phyloP scores from a whole-genome alignment of 2,329 filamentous ascomycete species.

The Cercospora brassicicola region DNA sequence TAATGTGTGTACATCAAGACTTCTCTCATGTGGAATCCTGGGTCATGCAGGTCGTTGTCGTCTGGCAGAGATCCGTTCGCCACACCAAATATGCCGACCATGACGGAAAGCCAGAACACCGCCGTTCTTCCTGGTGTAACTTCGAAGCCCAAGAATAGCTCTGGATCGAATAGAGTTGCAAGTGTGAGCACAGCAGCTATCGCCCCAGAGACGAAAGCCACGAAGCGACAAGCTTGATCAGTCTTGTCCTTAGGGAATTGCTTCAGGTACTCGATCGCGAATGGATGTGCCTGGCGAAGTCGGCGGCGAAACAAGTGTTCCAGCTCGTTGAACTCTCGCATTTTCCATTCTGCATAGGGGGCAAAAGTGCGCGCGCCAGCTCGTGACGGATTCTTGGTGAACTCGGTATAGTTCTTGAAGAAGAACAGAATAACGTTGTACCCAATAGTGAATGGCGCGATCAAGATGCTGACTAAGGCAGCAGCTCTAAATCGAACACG shows the following conservation, averaged over 20 bases:
- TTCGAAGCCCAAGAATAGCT: slow-evolving; percentile 88
- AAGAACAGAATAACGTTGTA: slow-evolving; percentile 89
- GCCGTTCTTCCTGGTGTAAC: slow-evolving; percentile 85
- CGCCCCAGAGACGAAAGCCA: slow-evolving; percentile 84
- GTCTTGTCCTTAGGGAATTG: slow-evolving; percentile 96
- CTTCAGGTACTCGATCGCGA: slow-evolving; percentile 86
- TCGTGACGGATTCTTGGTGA: slow-evolving; percentile 87
- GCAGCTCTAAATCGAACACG: slow-evolving; percentile 77
- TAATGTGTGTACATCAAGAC: slow-evolving; percentile 94
- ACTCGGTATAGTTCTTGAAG: slow-evolving; percentile 95
- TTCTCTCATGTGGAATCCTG: slow-evolving; percentile 81
- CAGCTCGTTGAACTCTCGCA: slow-evolving; percentile 96
- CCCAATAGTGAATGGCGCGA: slow-evolving; percentile 82
- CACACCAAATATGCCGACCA: slow-evolving; percentile 79
- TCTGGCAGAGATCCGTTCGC: slow-evolving; percentile 79
- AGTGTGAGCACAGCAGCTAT: slow-evolving; percentile 81
- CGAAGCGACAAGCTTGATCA: slow-evolving; percentile 77
- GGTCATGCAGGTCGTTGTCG: slow-evolving; percentile 86
- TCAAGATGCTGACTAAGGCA: slow-evolving; percentile 80
- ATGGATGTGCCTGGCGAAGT: slow-evolving; percentile 91
- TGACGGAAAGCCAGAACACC: slow-evolving; percentile 83
- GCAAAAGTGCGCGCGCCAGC: slow-evolving; percentile 90
- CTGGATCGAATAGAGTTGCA: slow-evolving; percentile 82
- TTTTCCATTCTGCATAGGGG: slow-evolving; percentile 94
- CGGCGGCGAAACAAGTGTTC: slow-evolving; percentile 88